These are phyloP conservation scores for Lanzia echinophila DNA, from an alignment of 2,329 filamentous ascomycete genomes.

Conservation along the genomic window DNA sequence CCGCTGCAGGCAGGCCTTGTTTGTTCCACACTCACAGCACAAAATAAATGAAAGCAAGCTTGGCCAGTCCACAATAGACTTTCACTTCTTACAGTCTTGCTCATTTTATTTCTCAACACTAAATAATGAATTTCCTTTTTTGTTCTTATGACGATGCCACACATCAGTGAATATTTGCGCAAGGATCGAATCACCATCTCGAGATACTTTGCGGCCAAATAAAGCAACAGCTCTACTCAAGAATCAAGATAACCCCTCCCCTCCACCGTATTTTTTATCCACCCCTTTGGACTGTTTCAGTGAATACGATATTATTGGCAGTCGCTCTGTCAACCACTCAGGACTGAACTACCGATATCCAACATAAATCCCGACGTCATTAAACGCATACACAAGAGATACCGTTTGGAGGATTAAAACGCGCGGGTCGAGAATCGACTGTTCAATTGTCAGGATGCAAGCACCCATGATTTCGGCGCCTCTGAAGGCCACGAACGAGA, in stretches of 20 bases:
- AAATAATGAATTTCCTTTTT: background rate
- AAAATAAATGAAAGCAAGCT: conserved; percentile 4
- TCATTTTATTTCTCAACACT: background rate
- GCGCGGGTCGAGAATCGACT: background rate
- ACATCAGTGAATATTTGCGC: conserved; percentile 6
- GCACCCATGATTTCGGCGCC: conserved; percentile 93
- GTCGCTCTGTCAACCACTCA: background rate
- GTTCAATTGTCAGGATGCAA: conserved; percentile 50
- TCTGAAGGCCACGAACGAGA: conserved; percentile 91
- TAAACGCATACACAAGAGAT: background rate
- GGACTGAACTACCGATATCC: background rate
- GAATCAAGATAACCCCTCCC: conserved; percentile 8
- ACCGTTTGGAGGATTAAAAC: background rate
- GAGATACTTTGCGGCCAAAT: conserved; percentile 7
- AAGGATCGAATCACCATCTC: conserved; percentile 6
- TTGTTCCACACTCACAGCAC: conserved; percentile 3
- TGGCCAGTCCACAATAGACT: background rate
- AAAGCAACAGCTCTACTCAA: background rate
- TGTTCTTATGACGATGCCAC: conserved; percentile 1
- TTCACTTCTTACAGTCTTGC: background rate
- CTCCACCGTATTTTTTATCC: conserved; percentile 6
- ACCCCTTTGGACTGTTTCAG: background rate
- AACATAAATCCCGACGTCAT: background rate
- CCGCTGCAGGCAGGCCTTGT: background rate
- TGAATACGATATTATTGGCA: background rate